Evolutionary conservation across 345 rosid species (phyloP).

Genomic region (Erodium maritimum): DNA sequence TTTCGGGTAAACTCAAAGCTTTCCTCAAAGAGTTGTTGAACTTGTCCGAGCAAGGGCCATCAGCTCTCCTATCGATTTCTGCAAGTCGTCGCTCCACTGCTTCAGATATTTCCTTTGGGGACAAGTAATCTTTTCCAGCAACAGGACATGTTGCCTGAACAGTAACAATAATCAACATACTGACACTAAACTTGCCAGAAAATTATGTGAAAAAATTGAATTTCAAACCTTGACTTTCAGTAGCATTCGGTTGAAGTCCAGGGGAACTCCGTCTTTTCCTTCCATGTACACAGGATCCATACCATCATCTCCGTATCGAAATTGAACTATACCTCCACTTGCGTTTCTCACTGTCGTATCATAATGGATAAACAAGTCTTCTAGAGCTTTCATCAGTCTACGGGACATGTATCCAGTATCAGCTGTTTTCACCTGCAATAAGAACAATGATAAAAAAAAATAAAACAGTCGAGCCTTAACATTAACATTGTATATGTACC

Average conservation of each 20-base stretch:
- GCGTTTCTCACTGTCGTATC: conserved; percentile 82
- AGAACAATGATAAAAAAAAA: conserved; percentile 2
- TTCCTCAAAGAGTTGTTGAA: conserved; percentile 41
- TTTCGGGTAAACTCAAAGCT: conserved; percentile 3
- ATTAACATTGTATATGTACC: too few species aligned
- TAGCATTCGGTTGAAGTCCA: conserved; percentile 63
- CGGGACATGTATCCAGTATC: conserved; percentile 99
- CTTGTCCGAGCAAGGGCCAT: conserved; percentile 47
- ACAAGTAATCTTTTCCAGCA: conserved; percentile 38
- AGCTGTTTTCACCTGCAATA: conserved; percentile 90
- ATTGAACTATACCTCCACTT: conserved; percentile 75
- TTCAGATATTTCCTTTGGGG: conserved; percentile 34
- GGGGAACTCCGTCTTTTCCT: conserved; percentile 73
- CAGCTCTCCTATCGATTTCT: conserved; percentile 25
- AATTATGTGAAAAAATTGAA: conserved; percentile 7
- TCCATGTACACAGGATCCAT: conserved; percentile 96
- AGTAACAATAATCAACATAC: conserved; percentile 7
- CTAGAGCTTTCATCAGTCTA: conserved; percentile 81
- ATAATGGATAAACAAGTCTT: conserved; percentile 79
- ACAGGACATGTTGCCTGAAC: conserved; percentile 79
- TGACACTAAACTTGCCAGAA: conserved; percentile 1
- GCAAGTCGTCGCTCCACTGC: conserved; percentile 34
- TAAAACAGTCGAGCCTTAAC: not conserved
- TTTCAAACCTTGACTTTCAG: conserved; percentile 60
- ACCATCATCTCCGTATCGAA: conserved; percentile 93